Percentiles rank a stretch among this genome's conserved stretches.
These are phyloP conservation scores for Zymoseptoria tritici DNA, from an alignment of 2,329 filamentous ascomycete species.

Conservation along the genomic window DNA sequence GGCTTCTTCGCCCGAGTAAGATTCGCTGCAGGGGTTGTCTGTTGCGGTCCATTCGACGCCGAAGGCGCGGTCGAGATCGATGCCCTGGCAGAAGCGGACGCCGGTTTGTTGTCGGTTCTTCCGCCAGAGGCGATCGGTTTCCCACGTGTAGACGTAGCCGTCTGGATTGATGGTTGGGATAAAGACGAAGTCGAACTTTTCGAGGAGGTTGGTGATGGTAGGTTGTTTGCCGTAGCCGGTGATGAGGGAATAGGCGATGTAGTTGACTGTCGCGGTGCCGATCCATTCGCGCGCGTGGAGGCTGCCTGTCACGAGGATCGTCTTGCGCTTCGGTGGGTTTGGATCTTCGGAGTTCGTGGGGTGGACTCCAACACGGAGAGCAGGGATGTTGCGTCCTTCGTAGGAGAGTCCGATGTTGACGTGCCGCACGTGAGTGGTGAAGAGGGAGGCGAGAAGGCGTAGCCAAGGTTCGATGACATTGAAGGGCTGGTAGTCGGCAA, in stretches of 20 bases:
- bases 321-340: constrained; percentile 53
- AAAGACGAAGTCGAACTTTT: constrained; percentile 81
- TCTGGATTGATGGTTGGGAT: constrained; percentile 88
- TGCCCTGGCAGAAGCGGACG: constrained; percentile 73
- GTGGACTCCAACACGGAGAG: constrained; percentile 64
- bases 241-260: constrained; percentile 81
- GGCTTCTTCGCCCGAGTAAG: constrained; percentile 72
- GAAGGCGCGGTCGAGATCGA: constrained; percentile 85
- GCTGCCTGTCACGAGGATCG: constrained; percentile 74
- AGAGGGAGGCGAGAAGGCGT: constrained; percentile 81
- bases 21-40: constrained; percentile 82
- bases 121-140: constrained; percentile 84
- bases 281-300: constrained; percentile 97
- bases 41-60: constrained; percentile 73
- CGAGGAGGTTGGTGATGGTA: constrained; percentile 66
- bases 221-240: constrained; percentile 68
- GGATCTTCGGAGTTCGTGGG: constrained; percentile 44
- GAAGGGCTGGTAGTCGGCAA: constrained; percentile 83
- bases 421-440: constrained; percentile 67
- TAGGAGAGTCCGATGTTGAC: constrained; percentile 76
- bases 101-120: constrained; percentile 84
- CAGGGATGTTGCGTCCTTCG: constrained; percentile 80
- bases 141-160: constrained; percentile 91
- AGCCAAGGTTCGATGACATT: constrained; percentile 87
- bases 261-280: constrained; percentile 81